These are phyloP conservation scores for Yamadazyma endophytica DNA, from an alignment of 805 yeast genomes.

Conservation along the genomic window DNA sequence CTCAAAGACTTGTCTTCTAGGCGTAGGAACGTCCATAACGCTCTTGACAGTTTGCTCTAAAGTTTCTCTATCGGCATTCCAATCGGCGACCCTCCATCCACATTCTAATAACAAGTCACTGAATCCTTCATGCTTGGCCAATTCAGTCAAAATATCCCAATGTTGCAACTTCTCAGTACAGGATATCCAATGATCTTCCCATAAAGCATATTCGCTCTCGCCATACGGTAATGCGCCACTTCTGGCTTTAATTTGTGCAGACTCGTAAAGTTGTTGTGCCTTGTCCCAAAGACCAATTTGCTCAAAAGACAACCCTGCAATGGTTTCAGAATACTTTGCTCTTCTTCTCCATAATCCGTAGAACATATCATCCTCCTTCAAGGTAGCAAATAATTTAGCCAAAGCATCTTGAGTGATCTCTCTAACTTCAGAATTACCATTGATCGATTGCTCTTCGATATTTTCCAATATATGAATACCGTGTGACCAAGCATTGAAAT, in stretches of 20 bases:
- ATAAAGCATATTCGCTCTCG: constrained; percentile 87
- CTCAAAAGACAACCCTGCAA: constrained; percentile 88
- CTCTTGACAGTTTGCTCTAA: constrained; percentile 90
- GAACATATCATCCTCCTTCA: constrained; percentile 95
- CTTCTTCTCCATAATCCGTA: constrained; percentile 97
- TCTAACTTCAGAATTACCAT: constrained; percentile 68
- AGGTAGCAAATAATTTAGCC: constrained; percentile 78
- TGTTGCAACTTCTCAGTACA: constrained; percentile 97
- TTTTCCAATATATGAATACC: constrained; percentile 81
- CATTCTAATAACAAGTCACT: constrained; percentile 94
- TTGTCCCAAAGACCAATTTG: constrained; percentile 94
- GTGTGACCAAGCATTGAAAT: constrained; percentile 88
- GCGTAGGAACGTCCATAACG: constrained; percentile 98
- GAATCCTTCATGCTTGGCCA: constrained; percentile 97
- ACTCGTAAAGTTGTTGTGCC: constrained; percentile 89
- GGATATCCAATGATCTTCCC: constrained; percentile 99
- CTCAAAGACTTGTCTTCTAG: constrained; percentile 92
- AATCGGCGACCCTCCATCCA: constrained; percentile 99
- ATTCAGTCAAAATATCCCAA: constrained; percentile 95
- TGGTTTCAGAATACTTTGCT: constrained; percentile 91
- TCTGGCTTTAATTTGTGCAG: constrained; percentile 94
- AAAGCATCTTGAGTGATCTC: constrained; percentile 89
- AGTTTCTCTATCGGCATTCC: constrained; percentile 94
- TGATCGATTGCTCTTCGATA: constrained; percentile 50
- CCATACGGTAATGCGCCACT: constrained; percentile 94